Base-by-base conservation (phyloP, 1,284 basidiomycete species). In the Cryptococcus sp. region DNA sequence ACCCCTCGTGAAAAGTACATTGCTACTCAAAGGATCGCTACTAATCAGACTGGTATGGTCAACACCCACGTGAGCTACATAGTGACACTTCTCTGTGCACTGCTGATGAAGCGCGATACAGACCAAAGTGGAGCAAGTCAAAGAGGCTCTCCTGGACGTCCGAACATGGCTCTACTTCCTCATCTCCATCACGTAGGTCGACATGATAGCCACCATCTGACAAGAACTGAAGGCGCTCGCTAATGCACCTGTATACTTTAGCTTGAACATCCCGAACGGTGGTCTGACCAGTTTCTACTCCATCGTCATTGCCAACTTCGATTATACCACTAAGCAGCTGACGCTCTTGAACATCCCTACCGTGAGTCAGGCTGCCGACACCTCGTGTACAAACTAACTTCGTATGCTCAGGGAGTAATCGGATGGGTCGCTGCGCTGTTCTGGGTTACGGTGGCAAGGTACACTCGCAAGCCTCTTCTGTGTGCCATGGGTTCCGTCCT, bases 331-430 rank as follows among this genome's bases (percentile, higher is more conserved):
- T 44, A 63, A 65, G 49, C 49, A 70, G 53, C 61, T 63, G 8
- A 62, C 66, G 13, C 53, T 70, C 1, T 49, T 72, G 38, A 66
- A 62, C 19, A 68, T 71, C 39, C 72, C 72, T 10, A 74, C 72
- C 13, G 62, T 60, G 25, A 51, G 55, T 50, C 17, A n/a, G 10
- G 31, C 31, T 35, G 31, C 8, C 7, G 8, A 13, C 31, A 5
- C 31, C 31, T 13, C 2, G 13, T 8, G 8, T 35, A 35, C 31
- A 13, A 45, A 16, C 19, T n/a, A 17, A 19, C 41, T 23, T 47
- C 23, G 20, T 42, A 3, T 39, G 17, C 11, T 35, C 27, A 64
- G 50, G 70, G 70, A 23, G 65, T 70, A 5, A 68, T 72, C 46
- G 60, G 62, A 3, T 72, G 67, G 67, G 47, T 69, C 3, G 54